These are phyloP conservation scores for Rhodotorula sp. DNA, from an alignment of 1,284 basidiomycete species.

Conservation along the genomic window DNA sequence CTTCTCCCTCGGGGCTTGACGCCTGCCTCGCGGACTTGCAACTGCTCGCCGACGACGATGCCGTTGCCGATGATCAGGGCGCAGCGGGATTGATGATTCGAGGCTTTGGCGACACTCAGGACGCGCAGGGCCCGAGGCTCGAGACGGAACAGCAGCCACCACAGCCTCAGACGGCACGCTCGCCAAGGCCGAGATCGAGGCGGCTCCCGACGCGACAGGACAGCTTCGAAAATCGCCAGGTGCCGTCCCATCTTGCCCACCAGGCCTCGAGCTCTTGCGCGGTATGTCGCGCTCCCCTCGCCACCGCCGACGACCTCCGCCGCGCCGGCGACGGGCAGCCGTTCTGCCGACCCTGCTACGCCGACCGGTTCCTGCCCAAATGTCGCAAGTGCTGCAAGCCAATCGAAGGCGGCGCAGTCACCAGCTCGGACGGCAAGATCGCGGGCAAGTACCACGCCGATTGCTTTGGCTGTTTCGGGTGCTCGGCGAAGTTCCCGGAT, in stretches of 20 bases:
- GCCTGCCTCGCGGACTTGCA: slow-evolving; percentile 38
- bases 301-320: neutral
- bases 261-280: slow-evolving; percentile 9
- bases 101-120: neutral
- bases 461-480: slow-evolving; percentile 41
- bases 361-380: slow-evolving; percentile 46
- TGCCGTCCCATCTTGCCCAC: neutral
- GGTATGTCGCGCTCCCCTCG: slow-evolving; percentile 4
- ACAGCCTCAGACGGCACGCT: neutral
- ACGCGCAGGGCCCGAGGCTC: neutral
- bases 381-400: slow-evolving; percentile 45
- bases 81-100: slow-evolving; percentile 9
- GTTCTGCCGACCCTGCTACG: slow-evolving; percentile 45
- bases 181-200: neutral
- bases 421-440: slow-evolving; percentile 46
- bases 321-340: slow-evolving; percentile 23
- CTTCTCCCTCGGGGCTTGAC: slow-evolving; percentile 15
- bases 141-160: neutral
- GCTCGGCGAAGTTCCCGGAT: slow-evolving; percentile 41
- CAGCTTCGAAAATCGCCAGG: neutral
- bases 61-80: neutral
- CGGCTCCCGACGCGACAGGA: neutral
- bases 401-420: slow-evolving; percentile 46
- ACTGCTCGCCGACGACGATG: slow-evolving; percentile 20
- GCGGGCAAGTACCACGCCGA: slow-evolving; percentile 42